Conservation (phyloP, 371 early-diverging fungal species). For the Haplosporangium sp. region DNA sequence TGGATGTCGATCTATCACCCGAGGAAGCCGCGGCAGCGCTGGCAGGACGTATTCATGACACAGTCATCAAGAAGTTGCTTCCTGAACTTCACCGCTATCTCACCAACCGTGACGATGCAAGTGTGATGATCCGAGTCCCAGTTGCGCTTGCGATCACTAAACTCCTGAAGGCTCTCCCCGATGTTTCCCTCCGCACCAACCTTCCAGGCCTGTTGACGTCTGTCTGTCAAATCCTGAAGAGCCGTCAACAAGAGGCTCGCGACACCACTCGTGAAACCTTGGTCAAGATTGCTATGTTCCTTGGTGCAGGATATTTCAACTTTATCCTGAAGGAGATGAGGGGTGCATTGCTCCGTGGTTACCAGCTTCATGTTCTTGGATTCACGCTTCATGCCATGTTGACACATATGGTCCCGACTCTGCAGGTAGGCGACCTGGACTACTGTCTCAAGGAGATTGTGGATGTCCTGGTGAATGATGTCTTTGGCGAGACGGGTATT, state of each 20-base stretch:
- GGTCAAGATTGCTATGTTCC: constrained; percentile 82
- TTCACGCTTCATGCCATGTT: constrained; percentile 89
- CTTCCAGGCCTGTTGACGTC: constrained; percentile 87
- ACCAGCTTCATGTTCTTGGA: constrained; percentile 92
- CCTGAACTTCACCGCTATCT: constrained; percentile 83
- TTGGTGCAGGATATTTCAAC: constrained; percentile 86
- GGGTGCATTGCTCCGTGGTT: constrained; percentile 84
- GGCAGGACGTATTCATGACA: constrained; percentile 73
- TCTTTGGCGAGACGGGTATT: constrained; percentile 90
- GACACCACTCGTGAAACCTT: constrained; percentile 89
- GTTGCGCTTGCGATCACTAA: constrained; percentile 88
- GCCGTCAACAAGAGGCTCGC: constrained; percentile 85
- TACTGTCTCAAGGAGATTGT: constrained; percentile 77
- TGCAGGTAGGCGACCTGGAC: constrained; percentile 83
- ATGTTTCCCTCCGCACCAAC: constrained; percentile 76
- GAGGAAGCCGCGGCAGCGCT: constrained; percentile 43
- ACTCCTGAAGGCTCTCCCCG: constrained; percentile 83
- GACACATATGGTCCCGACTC: constrained; percentile 67
- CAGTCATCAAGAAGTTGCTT: constrained; percentile 75
- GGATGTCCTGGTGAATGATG: constrained; percentile 81
- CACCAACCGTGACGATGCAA: constrained; percentile 76
- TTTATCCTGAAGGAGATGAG: constrained; percentile 90
- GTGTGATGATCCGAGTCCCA: constrained; percentile 84
- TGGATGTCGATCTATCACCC: constrained; percentile 43
- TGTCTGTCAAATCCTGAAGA: constrained; percentile 87